Conservation (phyloP, 2,329 filamentous ascomycete species). For the Cryoendolithus antarcticus region DNA sequence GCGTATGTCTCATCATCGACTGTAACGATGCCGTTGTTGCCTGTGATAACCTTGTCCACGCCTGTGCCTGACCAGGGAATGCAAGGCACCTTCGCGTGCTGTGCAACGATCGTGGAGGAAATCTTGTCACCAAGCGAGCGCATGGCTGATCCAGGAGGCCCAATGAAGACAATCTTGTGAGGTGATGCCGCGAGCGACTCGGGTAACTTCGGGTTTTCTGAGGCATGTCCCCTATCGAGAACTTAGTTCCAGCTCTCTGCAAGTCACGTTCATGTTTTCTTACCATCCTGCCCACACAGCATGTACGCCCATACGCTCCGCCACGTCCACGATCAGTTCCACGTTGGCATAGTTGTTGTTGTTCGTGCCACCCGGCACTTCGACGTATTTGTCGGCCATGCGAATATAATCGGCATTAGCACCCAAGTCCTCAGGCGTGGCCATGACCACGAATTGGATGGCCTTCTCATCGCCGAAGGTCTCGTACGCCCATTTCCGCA, state of each 20-base stretch:
- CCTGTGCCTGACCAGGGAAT: conserved; percentile 99
- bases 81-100: conserved; percentile 90
- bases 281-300: conserved; percentile 98
- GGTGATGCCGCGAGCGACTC: conserved; percentile 91
- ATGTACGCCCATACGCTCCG: conserved; percentile 96
- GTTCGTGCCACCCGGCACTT: conserved; percentile 96
- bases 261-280: conserved; percentile 22
- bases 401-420: conserved; percentile 99
- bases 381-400: conserved; percentile 99
- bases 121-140: conserved; percentile 99
- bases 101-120: conserved; percentile 96
- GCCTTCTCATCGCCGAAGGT: conserved; percentile 96
- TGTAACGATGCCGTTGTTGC: conserved; percentile 77
- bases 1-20: conserved; percentile 76
- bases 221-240: conserved; percentile 71
- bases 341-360: conserved; percentile 99
- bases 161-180: conserved; percentile 99
- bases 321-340: conserved; percentile 95
- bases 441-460: conserved; percentile 99
- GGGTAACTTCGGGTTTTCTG: conserved; percentile 94
- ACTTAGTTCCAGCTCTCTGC: too few relatives aligned
- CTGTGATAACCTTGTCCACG: conserved; percentile 67
- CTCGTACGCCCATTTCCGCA: conserved; percentile 99
- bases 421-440: conserved; percentile 90
- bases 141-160: conserved; percentile 95